A percentile compares a stretch with the other conserved stretches of the same genome.
Conservation (phyloP, 2,329 filamentous ascomycete species). For the Fusarium sp. region DNA sequence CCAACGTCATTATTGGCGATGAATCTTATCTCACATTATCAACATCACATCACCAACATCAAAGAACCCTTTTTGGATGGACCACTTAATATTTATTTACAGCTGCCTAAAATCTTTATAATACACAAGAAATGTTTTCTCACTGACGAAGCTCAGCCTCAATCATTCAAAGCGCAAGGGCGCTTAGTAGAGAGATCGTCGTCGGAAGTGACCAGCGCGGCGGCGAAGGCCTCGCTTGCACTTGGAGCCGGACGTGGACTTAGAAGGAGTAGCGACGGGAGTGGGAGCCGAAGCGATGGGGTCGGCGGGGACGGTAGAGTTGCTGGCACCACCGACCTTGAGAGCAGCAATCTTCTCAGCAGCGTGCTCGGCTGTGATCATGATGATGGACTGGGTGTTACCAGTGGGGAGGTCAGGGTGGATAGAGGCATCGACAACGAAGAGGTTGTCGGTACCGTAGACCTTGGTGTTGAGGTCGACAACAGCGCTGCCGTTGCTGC, state of each 20-base stretch:
- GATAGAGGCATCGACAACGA: conserved; percentile 74
- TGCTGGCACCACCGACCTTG: conserved; percentile 28
- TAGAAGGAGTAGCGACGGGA: conserved; percentile 16
- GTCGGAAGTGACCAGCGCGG: conserved; percentile 32
- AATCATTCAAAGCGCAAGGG: background rate
- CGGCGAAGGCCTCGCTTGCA: conserved; percentile 17
- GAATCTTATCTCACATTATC: background rate
- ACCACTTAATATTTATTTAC: conserved; percentile 27
- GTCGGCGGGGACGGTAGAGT: conserved; percentile 33
- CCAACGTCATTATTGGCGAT: background rate
- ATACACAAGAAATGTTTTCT: conserved; percentile 25
- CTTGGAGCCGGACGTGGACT: conserved; percentile 6
- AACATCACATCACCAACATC: background rate
- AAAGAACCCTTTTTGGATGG: background rate
- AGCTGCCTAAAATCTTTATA: conserved; percentile 4
- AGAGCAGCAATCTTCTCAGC: conserved; percentile 46
- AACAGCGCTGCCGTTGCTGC: conserved; percentile 64
- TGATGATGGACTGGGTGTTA: conserved; percentile 51
- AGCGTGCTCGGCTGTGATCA: conserved; percentile 49
- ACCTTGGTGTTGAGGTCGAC: conserved; percentile 71
- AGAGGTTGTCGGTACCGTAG: conserved; percentile 73
- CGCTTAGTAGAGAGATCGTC: conserved; percentile 24
- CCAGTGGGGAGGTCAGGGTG: conserved; percentile 64
- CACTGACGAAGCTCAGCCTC: conserved; percentile 5
- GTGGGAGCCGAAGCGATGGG: conserved; percentile 22